These are phyloP conservation scores for Funneliformis caledonium DNA, from an alignment of 371 early-diverging fungal genomes.

Conservation along the genomic window DNA sequence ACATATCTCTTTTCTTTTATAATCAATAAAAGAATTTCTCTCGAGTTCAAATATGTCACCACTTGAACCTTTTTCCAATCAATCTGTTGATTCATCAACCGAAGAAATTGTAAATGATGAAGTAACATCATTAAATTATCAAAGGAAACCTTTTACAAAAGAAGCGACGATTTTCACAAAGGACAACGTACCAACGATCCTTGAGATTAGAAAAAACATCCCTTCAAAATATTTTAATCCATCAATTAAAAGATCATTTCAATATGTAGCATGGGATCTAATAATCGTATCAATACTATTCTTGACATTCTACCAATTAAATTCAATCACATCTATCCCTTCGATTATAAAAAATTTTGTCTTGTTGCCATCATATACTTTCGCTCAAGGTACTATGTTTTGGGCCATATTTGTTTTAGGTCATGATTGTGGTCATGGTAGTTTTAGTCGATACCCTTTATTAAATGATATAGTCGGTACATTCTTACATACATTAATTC, in stretches of 20 bases:
- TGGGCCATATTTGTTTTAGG: conserved; percentile 27
- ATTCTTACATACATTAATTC: conserved; percentile 5
- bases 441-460: conserved; percentile 12
- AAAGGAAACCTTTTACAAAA: background rate
- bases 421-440: conserved; percentile 31
- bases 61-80: conserved; percentile 2
- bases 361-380: conserved; percentile 1
- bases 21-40: background rate
- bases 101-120: background rate
- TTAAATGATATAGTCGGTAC: conserved; percentile 23
- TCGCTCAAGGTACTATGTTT: conserved; percentile 21
- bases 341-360: background rate
- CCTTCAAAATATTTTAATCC: conserved; percentile 21
- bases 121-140: background rate
- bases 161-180: background rate
- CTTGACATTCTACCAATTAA: background rate
- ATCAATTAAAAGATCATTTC: conserved; percentile 17
- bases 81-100: background rate
- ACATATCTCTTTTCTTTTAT: background rate
- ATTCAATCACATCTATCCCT: background rate
- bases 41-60: background rate
- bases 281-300: background rate
- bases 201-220: conserved; percentile 7
- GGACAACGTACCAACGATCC: conserved; percentile 7
- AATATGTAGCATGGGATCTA: conserved; percentile 22